phyloP scores from a whole-genome alignment of 2,329 filamentous ascomycete genomes.

The Verticillium klebahnii region DNA sequence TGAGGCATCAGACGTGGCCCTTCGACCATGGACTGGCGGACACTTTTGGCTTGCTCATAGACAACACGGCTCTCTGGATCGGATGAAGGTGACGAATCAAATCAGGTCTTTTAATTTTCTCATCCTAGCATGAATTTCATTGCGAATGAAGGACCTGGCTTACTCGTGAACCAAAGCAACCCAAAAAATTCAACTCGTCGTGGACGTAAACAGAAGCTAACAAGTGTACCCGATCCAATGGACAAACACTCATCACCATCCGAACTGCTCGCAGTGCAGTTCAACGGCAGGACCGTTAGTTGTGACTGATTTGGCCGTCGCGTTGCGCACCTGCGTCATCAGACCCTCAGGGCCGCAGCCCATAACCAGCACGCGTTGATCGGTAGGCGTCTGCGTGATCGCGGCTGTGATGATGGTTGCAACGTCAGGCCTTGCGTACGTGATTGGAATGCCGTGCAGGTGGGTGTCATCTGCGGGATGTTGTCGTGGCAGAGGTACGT shows the following conservation, averaged over 20 bases:
- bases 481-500: background rate
- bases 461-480: background rate
- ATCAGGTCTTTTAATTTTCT: too few relatives aligned
- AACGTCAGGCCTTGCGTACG: constrained; percentile 32
- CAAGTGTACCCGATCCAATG: background rate
- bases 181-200: background rate
- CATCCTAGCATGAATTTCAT: too few relatives aligned
- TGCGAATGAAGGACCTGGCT: too few relatives aligned
- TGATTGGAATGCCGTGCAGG: constrained; percentile 18
- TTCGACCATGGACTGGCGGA: too few relatives aligned
- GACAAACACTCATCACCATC: constrained; percentile 24
- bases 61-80: too few relatives aligned
- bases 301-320: constrained; percentile 32
- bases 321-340: constrained; percentile 36
- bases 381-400: constrained; percentile 19
- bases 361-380: constrained; percentile 34
- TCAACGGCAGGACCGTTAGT: constrained; percentile 37
- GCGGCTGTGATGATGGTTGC: constrained; percentile 25
- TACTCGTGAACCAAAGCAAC: too few relatives aligned
- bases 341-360: constrained; percentile 41
- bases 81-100: too few relatives aligned
- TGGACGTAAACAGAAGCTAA: background rate
- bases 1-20: too few relatives aligned
- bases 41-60: too few relatives aligned
- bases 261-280: constrained; percentile 44